A percentile compares a stretch with the other conserved stretches of the same genome.
Evolutionary conservation across 768 basidiomycete genomes (phyloP).

Genomic region (Kwoniella dejecticola): DNA sequence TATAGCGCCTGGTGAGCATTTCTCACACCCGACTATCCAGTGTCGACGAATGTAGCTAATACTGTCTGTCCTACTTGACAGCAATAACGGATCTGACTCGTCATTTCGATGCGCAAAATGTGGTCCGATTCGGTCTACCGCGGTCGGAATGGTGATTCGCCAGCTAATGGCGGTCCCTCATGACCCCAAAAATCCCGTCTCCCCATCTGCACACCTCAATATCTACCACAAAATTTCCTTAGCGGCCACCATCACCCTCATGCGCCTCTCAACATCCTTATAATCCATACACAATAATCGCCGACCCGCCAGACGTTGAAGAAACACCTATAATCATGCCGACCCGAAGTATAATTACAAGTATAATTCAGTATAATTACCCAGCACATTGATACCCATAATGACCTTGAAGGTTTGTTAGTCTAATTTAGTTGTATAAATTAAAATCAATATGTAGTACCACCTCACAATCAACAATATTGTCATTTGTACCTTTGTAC

Average conservation of each 20-base stretch:
- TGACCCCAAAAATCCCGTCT: too few relatives aligned
- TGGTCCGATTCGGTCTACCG: slow-evolving; percentile 52
- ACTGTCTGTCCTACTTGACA: too few relatives aligned
- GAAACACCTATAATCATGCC: too few relatives aligned
- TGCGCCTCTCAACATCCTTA: too few relatives aligned
- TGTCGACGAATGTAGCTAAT: too few relatives aligned
- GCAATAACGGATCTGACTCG: slow-evolving; percentile 62
- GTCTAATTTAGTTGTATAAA: background rate
- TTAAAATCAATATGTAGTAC: background rate
- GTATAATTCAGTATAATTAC: slow-evolving; percentile 4
- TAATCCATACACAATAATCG: background rate
- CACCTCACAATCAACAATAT: background rate
- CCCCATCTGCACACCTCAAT: too few relatives aligned
- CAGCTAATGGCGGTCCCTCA: background rate
- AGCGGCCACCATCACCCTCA: too few relatives aligned
- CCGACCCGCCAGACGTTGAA: background rate
- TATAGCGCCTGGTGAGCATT: slow-evolving; percentile 71
- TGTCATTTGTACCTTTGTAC: too few relatives aligned
- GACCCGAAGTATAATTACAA: background rate
- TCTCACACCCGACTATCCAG: too few relatives aligned
- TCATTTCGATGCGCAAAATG: slow-evolving; percentile 64
- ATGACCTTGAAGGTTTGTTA: background rate
- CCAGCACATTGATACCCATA: slow-evolving; percentile 9
- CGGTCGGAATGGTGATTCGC: slow-evolving; percentile 39
- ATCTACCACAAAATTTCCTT: too few relatives aligned